Conservation (phyloP, 1,284 basidiomycete species). For the Taiwanofungus camphoratus region DNA sequence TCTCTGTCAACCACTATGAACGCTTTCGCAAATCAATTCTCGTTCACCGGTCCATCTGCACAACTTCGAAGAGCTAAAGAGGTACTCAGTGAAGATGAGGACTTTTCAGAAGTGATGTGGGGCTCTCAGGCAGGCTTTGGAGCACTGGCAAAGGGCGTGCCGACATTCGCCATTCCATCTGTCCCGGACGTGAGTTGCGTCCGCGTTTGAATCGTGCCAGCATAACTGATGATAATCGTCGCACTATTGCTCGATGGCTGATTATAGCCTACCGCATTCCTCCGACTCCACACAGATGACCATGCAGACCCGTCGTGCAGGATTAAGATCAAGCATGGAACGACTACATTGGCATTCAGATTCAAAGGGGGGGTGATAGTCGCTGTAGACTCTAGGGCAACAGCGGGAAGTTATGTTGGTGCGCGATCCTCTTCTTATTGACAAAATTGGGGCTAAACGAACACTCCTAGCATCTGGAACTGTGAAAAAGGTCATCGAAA, state of each 20-base stretch:
- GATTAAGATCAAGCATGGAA: slow-evolving; percentile 99
- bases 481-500: slow-evolving; percentile 99
- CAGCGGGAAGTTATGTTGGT: slow-evolving; percentile 97
- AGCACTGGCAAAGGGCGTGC: slow-evolving; percentile 60
- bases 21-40: slow-evolving; percentile 63
- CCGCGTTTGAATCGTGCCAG: slow-evolving; percentile 1
- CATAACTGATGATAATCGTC: no score
- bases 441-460: background rate
- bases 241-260: no score
- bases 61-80: slow-evolving; percentile 49
- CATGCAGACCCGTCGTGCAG: slow-evolving; percentile 87
- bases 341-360: slow-evolving; percentile 96
- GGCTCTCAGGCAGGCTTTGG: slow-evolving; percentile 80
- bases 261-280: slow-evolving; percentile 79
- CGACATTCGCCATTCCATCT: slow-evolving; percentile 63
- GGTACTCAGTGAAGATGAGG: slow-evolving; percentile 53
- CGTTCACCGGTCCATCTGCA: slow-evolving; percentile 43
- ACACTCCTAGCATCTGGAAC: slow-evolving; percentile 75
- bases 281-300: slow-evolving; percentile 89
- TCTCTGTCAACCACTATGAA: slow-evolving; percentile 55
- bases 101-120: slow-evolving; percentile 65
- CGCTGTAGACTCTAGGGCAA: slow-evolving; percentile 96
- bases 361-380: slow-evolving; percentile 97
- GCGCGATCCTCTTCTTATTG: slow-evolving; percentile 22
- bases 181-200: slow-evolving; percentile 62